Percentiles rank a stretch among this genome's conserved stretches.
Evolutionary conservation across 2,329 filamentous ascomycete species (phyloP).

Genomic region (Alternaria conjuncta): DNA sequence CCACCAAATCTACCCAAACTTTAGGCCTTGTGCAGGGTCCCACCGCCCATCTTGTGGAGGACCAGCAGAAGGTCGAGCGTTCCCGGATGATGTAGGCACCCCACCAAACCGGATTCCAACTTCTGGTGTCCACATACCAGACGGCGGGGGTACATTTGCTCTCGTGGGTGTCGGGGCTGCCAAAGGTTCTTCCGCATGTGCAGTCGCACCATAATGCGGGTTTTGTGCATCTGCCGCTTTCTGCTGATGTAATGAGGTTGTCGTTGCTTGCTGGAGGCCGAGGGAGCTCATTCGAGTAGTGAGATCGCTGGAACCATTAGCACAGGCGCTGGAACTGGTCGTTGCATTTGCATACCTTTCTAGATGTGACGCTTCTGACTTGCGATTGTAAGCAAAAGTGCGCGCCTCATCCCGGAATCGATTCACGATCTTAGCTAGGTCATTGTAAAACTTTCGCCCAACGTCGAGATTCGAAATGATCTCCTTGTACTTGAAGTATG

Average conservation of each 20-base stretch:
- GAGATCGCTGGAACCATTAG: conserved; percentile 57
- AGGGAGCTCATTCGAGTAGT: conserved; percentile 66
- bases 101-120: conserved; percentile 80
- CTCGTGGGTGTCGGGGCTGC: conserved; percentile 55
- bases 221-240: conserved; percentile 60
- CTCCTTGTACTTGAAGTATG: conserved; percentile 96
- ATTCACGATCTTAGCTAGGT: conserved; percentile 85
- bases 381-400: conserved; percentile 79
- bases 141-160: conserved; percentile 45
- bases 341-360: conserved; percentile 67
- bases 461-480: conserved; percentile 90
- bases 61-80: conserved; percentile 39
- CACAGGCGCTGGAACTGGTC: neutral
- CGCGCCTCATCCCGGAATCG: conserved; percentile 82
- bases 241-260: conserved; percentile 52
- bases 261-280: conserved; percentile 56
- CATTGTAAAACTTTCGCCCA: conserved; percentile 95
- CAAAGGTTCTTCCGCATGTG: conserved; percentile 61
- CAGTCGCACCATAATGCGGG: conserved; percentile 62
- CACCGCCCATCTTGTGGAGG: conserved; percentile 48
- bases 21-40: conserved; percentile 49
- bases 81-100: conserved; percentile 38
- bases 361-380: conserved; percentile 78
- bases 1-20: conserved; percentile 42
- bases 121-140: conserved; percentile 77